Base-by-base conservation (phyloP, 306 rosid species). In the Ochetophila trinervis region DNA sequence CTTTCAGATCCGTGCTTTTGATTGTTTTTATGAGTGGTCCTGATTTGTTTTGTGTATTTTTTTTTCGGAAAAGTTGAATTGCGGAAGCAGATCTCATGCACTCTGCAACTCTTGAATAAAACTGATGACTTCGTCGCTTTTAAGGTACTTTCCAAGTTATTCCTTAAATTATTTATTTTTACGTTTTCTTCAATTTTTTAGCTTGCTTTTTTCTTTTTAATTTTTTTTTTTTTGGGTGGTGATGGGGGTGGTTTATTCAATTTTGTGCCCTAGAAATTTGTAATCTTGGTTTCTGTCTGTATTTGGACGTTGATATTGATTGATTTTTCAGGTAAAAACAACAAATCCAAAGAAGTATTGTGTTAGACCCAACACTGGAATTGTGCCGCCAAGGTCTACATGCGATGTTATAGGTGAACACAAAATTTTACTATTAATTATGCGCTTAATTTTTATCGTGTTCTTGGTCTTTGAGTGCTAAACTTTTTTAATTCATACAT, bases 41-140 rank as follows among this genome's bases (percentile, higher is more conserved):
- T 82, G 78, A 76, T 80, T 68, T 54, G 17, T 11, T 36, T 13
- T 36, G 69, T 68, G 35, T 34, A 24, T 24, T 35, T 61, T 42
- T 37, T 44, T 65, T 17, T 19, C 18, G 34, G 4, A 15, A 63
- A 13, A 89, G 93, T 89, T 75, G 96, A 89, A 72, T 79, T 89
- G 96, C 81, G 79, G 93, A 91, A 88, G 89, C 97, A 88, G 96
- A 91, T 91, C 97, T 82, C 95, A 8, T 88, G 96, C 81, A 79
- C 93, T 67, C 70, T 88, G 80, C 93, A 79, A 55, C 83, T 91
- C 61, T 82, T 82, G 52, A 91, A 91, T 78, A 78, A 77, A 80
- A 77, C 88, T 14, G 88, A 91, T 52, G 60, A 84, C 40, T 80
- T 66, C 72, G 91, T 91, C 40, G 97, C 93, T 66, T 91, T 86